Percentiles rank a stretch among this genome's conserved stretches.
Evolutionary conservation across 352 stramenopile genomes (phyloP).

Genomic region (Phytopythium oedochilum): DNA sequence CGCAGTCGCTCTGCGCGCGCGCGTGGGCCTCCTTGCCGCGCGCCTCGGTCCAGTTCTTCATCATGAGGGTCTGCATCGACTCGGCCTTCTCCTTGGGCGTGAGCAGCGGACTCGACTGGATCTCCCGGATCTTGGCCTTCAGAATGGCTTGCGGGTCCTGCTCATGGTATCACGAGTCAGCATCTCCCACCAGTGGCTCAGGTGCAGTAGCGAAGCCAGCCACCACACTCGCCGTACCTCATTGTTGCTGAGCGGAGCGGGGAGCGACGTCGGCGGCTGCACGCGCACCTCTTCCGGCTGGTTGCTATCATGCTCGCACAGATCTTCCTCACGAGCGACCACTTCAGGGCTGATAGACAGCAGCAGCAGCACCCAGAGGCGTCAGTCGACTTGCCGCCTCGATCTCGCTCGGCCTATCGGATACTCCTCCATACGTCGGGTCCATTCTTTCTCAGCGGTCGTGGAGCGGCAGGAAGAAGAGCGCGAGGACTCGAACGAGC

Average conservation of each 20-base stretch:
- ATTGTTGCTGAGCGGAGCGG: constrained; percentile 45
- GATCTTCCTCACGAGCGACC: constrained; percentile 11
- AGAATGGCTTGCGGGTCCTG: constrained; percentile 51
- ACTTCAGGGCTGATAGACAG: constrained; percentile 5
- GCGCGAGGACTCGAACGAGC: neutral
- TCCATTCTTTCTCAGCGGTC: constrained; percentile 1
- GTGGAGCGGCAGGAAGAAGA: neutral
- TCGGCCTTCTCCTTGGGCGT: constrained; percentile 82
- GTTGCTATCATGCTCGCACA: constrained; percentile 26
- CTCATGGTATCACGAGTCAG: no score
- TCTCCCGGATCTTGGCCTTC: constrained; percentile 74
- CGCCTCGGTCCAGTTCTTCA: constrained; percentile 79
- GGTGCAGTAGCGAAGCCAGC: neutral
- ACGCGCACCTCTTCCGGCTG: constrained; percentile 28
- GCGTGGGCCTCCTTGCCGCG: constrained; percentile 41
- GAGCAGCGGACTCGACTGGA: constrained; percentile 71
- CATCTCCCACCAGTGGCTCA: no score
- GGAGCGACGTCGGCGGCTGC: constrained; percentile 24
- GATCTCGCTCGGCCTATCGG: no score
- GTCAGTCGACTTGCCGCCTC: no score
- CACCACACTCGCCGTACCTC: constrained; percentile 20
- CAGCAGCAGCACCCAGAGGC: neutral
- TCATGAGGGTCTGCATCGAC: constrained; percentile 83
- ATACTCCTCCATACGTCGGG: no score
- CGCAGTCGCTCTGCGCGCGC: constrained; percentile 35